These are phyloP conservation scores for Austroboletus olivaceoglutinosus DNA, from an alignment of 1,284 basidiomycete species.

Conservation along the genomic window DNA sequence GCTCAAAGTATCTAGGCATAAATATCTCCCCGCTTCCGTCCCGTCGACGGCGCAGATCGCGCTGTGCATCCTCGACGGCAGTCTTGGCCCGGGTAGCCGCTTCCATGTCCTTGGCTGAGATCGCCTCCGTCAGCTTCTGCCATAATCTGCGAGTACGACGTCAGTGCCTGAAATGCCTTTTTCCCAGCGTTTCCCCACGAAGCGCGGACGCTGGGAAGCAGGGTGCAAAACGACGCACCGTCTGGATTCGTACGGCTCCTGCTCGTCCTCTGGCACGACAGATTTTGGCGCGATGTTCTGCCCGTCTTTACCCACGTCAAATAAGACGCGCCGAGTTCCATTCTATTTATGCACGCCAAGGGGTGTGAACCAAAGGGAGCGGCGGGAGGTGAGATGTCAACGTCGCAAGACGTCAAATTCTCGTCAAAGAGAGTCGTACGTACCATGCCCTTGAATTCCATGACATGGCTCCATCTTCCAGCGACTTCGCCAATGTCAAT, in stretches of 20 bases:
- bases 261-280: conserved; percentile 81
- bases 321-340: conserved; percentile 74
- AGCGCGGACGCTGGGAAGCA: no score
- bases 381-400: no score
- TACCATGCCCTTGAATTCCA: conserved; percentile 83
- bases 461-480: conserved; percentile 89
- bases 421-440: conserved; percentile 4
- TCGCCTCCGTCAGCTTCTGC: conserved; percentile 84
- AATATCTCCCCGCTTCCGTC: conserved; percentile 71
- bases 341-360: conserved; percentile 38
- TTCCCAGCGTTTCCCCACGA: neutral
- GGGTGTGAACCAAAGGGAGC: no score
- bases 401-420: neutral
- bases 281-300: conserved; percentile 77
- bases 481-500: conserved; percentile 83
- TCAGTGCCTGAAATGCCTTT: neutral
- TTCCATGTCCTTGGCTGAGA: conserved; percentile 88
- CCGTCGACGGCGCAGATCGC: conserved; percentile 74
- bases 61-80: conserved; percentile 89
- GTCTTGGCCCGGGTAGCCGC: conserved; percentile 90
- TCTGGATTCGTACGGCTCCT: conserved; percentile 89
- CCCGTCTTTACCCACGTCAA: conserved; percentile 79
- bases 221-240: conserved; percentile 46
- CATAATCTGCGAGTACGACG: conserved; percentile 59
- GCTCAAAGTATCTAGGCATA: conserved; percentile 80